Conservation (phyloP, 257 asterid species). For the Solanum bulbocastanum region DNA sequence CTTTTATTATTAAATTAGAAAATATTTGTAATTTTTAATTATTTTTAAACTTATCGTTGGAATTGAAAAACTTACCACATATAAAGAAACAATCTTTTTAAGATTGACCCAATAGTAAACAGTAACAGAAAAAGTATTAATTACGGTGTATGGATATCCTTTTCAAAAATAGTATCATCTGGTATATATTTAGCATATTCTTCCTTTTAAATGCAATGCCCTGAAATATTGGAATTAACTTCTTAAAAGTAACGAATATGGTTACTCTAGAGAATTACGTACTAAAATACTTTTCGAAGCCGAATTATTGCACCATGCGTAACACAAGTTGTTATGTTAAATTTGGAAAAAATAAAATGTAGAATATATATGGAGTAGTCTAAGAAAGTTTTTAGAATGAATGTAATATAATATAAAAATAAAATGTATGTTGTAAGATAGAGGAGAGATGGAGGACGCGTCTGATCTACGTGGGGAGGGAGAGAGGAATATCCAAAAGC, state of each 20-base stretch:
- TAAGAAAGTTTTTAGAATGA: no score
- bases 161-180: not conserved
- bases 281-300: not conserved
- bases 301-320: not conserved
- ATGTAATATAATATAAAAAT: no score
- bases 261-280: not conserved
- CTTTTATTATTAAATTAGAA: no score
- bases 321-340: not conserved
- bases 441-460: not conserved
- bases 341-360: not conserved
- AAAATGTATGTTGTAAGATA: not conserved
- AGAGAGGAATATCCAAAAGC: conserved; percentile 57
- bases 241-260: not conserved
- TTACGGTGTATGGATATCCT: not conserved
- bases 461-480: not conserved
- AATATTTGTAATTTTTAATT: no score
- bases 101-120: not conserved
- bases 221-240: not conserved
- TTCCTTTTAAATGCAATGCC: no score
- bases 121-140: not conserved
- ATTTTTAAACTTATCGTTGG: not conserved
- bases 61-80: not conserved
- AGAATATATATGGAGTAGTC: no score
- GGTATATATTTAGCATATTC: not conserved
- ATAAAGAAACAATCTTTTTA: no score